Evolutionary conservation across 106 monocot genomes (phyloP).

Genomic region (Phalaenopsis equestris): DNA sequence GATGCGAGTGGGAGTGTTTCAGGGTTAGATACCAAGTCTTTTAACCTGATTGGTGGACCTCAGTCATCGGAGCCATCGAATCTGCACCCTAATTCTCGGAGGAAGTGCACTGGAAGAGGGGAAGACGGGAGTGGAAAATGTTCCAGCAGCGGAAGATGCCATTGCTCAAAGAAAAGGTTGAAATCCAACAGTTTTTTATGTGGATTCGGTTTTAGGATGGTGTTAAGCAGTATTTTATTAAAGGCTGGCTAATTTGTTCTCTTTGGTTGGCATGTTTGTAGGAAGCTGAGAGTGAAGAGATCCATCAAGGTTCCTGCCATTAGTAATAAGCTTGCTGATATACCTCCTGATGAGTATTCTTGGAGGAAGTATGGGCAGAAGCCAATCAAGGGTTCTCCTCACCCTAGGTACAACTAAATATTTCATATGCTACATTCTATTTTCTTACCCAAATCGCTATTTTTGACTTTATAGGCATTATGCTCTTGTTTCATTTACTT

Average conservation of each 20-base stretch:
- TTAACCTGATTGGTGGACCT: conserved; percentile 51
- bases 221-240: neutral
- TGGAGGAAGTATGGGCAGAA: conserved; percentile 98
- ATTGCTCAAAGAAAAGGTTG: conserved; percentile 88
- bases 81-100: conserved; percentile 22
- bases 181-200: neutral
- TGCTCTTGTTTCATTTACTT: neutral
- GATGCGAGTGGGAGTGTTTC: conserved; percentile 75
- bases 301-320: conserved; percentile 84
- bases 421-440: neutral
- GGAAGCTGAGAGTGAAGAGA: conserved; percentile 79
- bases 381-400: conserved; percentile 91
- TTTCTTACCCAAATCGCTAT: neutral
- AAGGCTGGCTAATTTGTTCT: neutral
- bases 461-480: neutral
- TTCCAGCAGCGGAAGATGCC: conserved; percentile 49
- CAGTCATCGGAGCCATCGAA: conserved; percentile 46
- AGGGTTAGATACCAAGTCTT: conserved; percentile 43
- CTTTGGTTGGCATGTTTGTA: conserved; percentile 10
- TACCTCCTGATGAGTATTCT: conserved; percentile 87
- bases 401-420: conserved; percentile 55
- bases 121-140: conserved; percentile 71
- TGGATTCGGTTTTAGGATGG: neutral
- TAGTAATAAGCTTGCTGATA: conserved; percentile 89
- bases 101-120: conserved; percentile 53